Evolutionary conservation across 352 stramenopile genomes (phyloP), one percentile per base, ranked within the genome.

Genomic region (Phytopythium helicoides): DNA sequence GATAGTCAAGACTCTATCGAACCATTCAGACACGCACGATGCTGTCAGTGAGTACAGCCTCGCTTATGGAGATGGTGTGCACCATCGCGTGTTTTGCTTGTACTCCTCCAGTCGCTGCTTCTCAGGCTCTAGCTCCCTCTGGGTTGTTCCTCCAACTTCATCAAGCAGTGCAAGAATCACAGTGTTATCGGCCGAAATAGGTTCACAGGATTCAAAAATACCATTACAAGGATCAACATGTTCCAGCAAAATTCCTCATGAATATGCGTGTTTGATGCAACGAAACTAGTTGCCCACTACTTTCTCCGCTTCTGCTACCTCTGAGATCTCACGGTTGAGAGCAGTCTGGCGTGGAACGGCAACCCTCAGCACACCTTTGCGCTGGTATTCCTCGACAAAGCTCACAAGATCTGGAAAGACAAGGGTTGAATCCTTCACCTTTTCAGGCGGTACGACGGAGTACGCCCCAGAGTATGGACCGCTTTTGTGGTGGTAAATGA

Each of bases 371-470:
- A 89, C 65, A 23, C 78, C 76, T 38, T 85, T 84, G 52, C 80
- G 76, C 53, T 91, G 81, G 40, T 87, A 91, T 25, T 81, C 64
- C 42, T 87, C 81, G 15, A 91, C 76, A 36, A 91, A 89, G 54
- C 78, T 91, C 53, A 86, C 71, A 58, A 91, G 71, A 35, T 91
- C 78, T 2, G 78, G 71, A 54, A 75, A 91, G 8, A 88, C 40
- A 11, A 65, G 49, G 1, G 81, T 88, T 18, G 66, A 60, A 15
- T 74, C 58, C 0, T 68, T 81, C 28, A 88, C 73, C 35, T 89
- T 67, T 11, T 69, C 50, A 1, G 70, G 69, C 12, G 75, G 68
- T 15, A 87, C 73, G 22, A 68, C 60, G 47, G 77, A 89, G 52
- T 89, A 91, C 37, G 76, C 74, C 2, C 78, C 60, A 47, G 77